Percentiles rank a stretch among this genome's conserved stretches.
phyloP scores from a whole-genome alignment of 345 rosid genomes.

The Dipteronia sinensis region DNA sequence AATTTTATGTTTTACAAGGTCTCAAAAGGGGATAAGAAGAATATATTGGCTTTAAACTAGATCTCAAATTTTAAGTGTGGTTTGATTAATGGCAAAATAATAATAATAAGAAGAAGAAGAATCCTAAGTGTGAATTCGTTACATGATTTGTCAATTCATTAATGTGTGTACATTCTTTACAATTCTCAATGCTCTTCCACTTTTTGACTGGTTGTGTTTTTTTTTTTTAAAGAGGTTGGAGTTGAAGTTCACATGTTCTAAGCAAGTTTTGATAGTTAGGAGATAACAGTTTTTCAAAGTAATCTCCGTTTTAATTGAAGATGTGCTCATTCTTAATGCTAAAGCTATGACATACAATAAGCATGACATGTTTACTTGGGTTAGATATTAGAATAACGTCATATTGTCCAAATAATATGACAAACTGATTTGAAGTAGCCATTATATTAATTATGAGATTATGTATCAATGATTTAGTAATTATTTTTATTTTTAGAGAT shows the following conservation, averaged over 20 bases:
- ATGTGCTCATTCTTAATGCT: not conserved
- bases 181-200: not conserved
- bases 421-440: too few species aligned
- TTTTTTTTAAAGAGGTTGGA: not conserved
- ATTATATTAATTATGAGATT: too few species aligned
- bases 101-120: not conserved
- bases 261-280: not conserved
- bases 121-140: slow-evolving; percentile 5
- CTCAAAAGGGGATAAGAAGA: slow-evolving; percentile 8
- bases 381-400: too few species aligned
- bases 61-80: not conserved
- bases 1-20: slow-evolving; percentile 13
- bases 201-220: slow-evolving; percentile 3
- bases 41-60: not conserved
- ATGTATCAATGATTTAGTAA: too few species aligned
- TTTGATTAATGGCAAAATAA: not conserved
- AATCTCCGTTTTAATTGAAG: not conserved
- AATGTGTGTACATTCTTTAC: not conserved
- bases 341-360: not conserved
- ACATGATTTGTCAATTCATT: not conserved
- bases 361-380: too few species aligned
- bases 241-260: not conserved
- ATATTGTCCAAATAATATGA: too few species aligned
- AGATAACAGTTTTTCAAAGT: not conserved
- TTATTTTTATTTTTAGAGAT: too few species aligned